These are phyloP conservation scores for Alternaria brassicae DNA, from an alignment of 2,329 filamentous ascomycete genomes.

Conservation along the genomic window DNA sequence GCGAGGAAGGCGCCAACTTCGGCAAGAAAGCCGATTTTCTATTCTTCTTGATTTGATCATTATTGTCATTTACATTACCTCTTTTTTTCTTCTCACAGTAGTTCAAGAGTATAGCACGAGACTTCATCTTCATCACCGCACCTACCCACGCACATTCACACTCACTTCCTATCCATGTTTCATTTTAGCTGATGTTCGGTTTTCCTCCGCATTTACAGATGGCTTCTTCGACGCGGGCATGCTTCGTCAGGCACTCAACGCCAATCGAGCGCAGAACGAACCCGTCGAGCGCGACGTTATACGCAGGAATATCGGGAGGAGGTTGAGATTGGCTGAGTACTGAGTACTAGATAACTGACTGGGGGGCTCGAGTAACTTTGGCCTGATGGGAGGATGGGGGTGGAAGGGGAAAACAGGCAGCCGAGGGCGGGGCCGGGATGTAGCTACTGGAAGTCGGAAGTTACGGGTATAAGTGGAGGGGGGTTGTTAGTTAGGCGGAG, in stretches of 20 bases:
- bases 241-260: slow-evolving; percentile 86
- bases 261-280: slow-evolving; percentile 59
- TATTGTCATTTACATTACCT: not conserved
- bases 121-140: not conserved
- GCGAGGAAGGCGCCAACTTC: slow-evolving; percentile 29
- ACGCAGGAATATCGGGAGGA: slow-evolving; percentile 76
- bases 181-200: slow-evolving; percentile 39
- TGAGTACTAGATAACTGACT: no score
- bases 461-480: no score
- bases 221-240: slow-evolving; percentile 98
- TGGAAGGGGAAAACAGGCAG: not conserved
- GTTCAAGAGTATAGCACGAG: not conserved
- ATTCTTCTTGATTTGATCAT: slow-evolving; percentile 19
- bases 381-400: not conserved
- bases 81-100: not conserved
- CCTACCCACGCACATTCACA: not conserved
- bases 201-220: slow-evolving; percentile 62
- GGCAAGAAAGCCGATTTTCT: slow-evolving; percentile 29
- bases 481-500: no score
- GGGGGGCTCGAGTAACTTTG: not conserved
- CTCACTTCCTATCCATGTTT: not conserved
- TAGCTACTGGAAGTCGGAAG: no score
- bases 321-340: slow-evolving; percentile 73
- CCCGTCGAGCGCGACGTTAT: slow-evolving; percentile 66
- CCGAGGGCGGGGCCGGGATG: no score